These are phyloP conservation scores for Candida hungchunana DNA, from an alignment of 805 yeast species.

Conservation along the genomic window DNA sequence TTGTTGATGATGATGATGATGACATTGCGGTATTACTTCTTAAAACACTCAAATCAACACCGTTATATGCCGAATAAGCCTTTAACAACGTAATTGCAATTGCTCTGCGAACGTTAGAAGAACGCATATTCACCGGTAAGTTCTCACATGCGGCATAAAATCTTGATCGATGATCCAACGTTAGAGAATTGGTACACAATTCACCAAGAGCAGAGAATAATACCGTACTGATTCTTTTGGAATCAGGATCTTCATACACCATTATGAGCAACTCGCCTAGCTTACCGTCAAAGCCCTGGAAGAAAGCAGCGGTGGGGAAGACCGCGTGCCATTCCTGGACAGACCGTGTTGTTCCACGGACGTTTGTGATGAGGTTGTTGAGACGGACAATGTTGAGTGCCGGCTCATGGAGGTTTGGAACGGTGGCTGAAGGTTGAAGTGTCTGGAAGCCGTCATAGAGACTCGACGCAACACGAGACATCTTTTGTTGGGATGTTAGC, in stretches of 20 bases:
- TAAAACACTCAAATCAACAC: conserved; percentile 14
- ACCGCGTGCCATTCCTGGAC: conserved; percentile 37
- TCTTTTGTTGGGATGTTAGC: no score
- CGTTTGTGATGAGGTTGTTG: conserved; percentile 15
- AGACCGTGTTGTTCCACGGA: conserved; percentile 18
- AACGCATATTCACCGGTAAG: conserved; percentile 42
- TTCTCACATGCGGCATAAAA: conserved; percentile 80
- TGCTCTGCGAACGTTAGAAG: conserved; percentile 63
- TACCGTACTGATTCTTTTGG: conserved; percentile 47
- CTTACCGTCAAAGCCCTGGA: conserved; percentile 44
- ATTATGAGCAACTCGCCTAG: conserved; percentile 42
- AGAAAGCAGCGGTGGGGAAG: conserved; percentile 48
- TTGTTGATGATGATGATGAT: conserved; percentile 6
- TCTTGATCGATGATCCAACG: conserved; percentile 55
- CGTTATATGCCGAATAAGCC: conserved; percentile 55
- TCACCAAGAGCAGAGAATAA: conserved; percentile 66
- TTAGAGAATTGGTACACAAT: conserved; percentile 51
- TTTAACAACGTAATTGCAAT: conserved; percentile 72
- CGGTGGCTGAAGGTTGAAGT: conserved; percentile 4
- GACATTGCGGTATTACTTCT: conserved; percentile 3
- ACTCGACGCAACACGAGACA: conserved; percentile 23
- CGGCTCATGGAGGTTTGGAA: conserved; percentile 15
- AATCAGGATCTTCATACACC: conserved; percentile 44
- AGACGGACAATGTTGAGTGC: conserved; percentile 21
- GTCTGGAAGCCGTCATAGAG: conserved; percentile 22